Evolutionary conservation across 2,329 filamentous ascomycete species (phyloP), one percentile per base, ranked within the genome.

Genomic region (Colletotrichum graminicola): DNA sequence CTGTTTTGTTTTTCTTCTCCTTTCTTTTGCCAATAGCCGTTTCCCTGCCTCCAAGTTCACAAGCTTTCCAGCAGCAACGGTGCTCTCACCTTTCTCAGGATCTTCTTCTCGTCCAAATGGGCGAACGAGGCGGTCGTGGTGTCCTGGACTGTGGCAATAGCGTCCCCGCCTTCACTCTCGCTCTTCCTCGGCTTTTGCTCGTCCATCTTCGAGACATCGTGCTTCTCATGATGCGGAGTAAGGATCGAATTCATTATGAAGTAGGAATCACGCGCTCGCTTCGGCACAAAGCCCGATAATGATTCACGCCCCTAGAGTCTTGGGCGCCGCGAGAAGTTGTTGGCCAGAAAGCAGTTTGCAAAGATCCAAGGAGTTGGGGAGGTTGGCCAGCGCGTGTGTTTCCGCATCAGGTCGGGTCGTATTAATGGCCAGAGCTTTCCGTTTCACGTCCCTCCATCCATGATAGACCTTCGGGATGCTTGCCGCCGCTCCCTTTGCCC

Each of bases 21-120:
- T 29, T 18, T 43, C 16, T 7, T 21, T 43, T 8, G 18, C 43
- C 18, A n/a, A n/a, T n/a, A 3, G 18, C 21, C 11, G 12, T 47
- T 47, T 23, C 14, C 45, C 45, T 12, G 2, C 5, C 45, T 2
- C 21, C 18, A 23, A 47, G 21, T 12, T 5, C 45, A 5, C 18
- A 10, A 3, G 21, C 3, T 47, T 47, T 47, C 11, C 11, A 12
- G 45, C n/a, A 23, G 10, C 2, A 1, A 47, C 11, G n/a, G 21
- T 8, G 21, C 45, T 14, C 54, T 14, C 54, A 86, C 84, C 80
- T 88, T 91, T 72, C 89, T 82, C 36, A 92, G 76, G 16, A 92
- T 84, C 67, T 82, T 86, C 77, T 87, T 90, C 77, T 91, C 88
- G 63, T 87, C 83, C 23, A 89, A 73, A 62, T 84, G 82, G 1